Evolutionary conservation across 768 basidiomycete species (phyloP), one percentile per base, ranked within the genome.

Genomic region (Suillus lakei): DNA sequence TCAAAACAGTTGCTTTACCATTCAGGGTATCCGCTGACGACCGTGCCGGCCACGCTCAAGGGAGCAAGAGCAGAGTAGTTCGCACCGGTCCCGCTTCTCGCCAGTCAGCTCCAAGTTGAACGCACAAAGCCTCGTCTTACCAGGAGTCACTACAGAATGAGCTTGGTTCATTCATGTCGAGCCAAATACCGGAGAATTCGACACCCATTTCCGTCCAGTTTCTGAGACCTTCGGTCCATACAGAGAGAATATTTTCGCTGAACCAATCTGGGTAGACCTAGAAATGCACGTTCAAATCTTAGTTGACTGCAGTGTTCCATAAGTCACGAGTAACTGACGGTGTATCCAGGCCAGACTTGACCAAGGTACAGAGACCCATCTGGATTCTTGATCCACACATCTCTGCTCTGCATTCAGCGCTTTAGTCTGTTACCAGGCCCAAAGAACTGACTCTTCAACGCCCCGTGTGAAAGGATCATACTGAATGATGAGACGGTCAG

Each of bases 321-420:
- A 9, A 9, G 16, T 5, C 18, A 54, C 8, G 4, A 12, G 36
- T 15, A 39, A 71, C 82, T 21, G 41, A 87, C 90, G 8, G 89
- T 88, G 75, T 86, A 89, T 28, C 91, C 90, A 18, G 91, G 91
- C 91, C 90, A 93, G 10, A 92, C 91, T 71, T 88, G 83, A 13
- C 92, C 92, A 1, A 91, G 72, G 73, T 90, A 93, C 69, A 88
- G 84, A 43, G 87, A 83, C 0, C 87, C 88, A 70, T 93, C 88
- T 0, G 88, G 88, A 73, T 93, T 92, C 69, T 86, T 91, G 60
- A 94, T 84, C 74, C 88, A 93, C 0, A 87, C 84, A 56, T 86
- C 83, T n/a, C 89, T 90, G 66, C 26, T 34, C 4, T 60, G 5
- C 9, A 21, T 67, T 43, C 28, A 46, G n/a, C 62, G 44, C 16